phyloP scores from a whole-genome alignment of 1,139 yeast species.

The Saccharomyces pastorianus region DNA sequence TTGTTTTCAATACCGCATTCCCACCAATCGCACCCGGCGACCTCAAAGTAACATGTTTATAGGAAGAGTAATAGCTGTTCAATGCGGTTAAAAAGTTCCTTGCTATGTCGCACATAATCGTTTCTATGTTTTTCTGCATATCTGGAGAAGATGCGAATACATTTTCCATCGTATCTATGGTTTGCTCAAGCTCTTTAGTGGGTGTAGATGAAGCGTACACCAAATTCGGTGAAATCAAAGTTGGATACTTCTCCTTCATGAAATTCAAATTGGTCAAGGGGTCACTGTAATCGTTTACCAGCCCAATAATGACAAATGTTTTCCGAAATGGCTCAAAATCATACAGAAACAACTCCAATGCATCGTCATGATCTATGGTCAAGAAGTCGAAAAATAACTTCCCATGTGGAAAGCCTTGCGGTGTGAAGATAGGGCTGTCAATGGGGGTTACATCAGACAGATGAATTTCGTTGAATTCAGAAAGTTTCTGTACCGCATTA shows the following conservation, averaged over 20 bases:
- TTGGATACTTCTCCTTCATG: slow-evolving; percentile 43
- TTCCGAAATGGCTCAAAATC: slow-evolving; percentile 88
- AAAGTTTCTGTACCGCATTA: slow-evolving; percentile 40
- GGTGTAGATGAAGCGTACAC: slow-evolving; percentile 28
- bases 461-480: slow-evolving; percentile 53
- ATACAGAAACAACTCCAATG: slow-evolving; percentile 52
- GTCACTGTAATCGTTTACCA: slow-evolving; percentile 27
- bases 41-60: slow-evolving; percentile 59
- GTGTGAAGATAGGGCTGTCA: slow-evolving; percentile 58
- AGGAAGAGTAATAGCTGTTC: slow-evolving; percentile 62
- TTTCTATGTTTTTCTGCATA: slow-evolving; percentile 38
- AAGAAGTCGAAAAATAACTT: slow-evolving; percentile 42
- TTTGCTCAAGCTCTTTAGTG: not conserved
- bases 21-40: slow-evolving; percentile 64
- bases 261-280: slow-evolving; percentile 30
- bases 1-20: slow-evolving; percentile 34
- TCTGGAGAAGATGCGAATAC: not conserved
- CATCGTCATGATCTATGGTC: slow-evolving; percentile 41
- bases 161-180: slow-evolving; percentile 13
- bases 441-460: slow-evolving; percentile 68
- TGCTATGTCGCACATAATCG: slow-evolving; percentile 66
- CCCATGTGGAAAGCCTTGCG: slow-evolving; percentile 80
- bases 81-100: slow-evolving; percentile 55
- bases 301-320: slow-evolving; percentile 58
- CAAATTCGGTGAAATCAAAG: slow-evolving; percentile 55